Percentiles rank a stretch among this genome's conserved stretches.
Conservation (phyloP, 371 early-diverging fungal species). For the Mucor indicus region DNA sequence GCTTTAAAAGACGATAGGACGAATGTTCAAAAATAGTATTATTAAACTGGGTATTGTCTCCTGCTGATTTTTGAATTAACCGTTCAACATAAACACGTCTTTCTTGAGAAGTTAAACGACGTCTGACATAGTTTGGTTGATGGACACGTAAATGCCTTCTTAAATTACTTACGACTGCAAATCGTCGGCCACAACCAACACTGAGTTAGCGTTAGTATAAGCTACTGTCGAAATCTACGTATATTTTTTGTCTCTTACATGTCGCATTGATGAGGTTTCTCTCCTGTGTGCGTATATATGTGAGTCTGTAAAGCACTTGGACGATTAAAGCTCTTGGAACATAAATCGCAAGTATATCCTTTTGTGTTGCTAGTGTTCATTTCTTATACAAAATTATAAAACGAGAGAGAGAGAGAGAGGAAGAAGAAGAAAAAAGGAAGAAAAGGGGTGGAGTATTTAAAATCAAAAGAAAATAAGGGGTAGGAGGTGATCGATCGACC, state of each 20-base stretch:
- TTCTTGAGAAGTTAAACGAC: slow-evolving; percentile 23
- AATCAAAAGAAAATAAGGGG: too few species aligned
- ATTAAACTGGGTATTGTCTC: neutral
- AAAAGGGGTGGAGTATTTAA: too few species aligned
- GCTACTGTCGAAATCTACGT: too few species aligned
- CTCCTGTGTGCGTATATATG: slow-evolving; percentile 75
- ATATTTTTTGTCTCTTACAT: too few species aligned
- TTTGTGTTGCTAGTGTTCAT: too few species aligned
- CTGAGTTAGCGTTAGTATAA: too few species aligned
- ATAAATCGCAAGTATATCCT: slow-evolving; percentile 55
- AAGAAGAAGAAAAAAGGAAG: too few species aligned
- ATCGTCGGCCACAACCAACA: slow-evolving; percentile 36
- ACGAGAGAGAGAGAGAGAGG: too few species aligned
- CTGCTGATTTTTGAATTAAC: slow-evolving; percentile 22
- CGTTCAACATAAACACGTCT: slow-evolving; percentile 23
- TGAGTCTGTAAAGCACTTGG: slow-evolving; percentile 76
- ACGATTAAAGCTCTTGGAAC: slow-evolving; percentile 70
- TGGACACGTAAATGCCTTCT: slow-evolving; percentile 42
- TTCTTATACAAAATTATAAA: too few species aligned
- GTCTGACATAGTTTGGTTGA: slow-evolving; percentile 12
- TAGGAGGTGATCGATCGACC: too few species aligned
- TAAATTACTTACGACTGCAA: slow-evolving; percentile 41
- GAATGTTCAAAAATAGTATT: neutral
- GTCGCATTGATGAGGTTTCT: slow-evolving; percentile 68
- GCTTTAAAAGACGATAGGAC: slow-evolving; percentile 12